Base-by-base conservation (phyloP, 2,329 filamentous ascomycete genomes). In the Drechslera avenae region DNA sequence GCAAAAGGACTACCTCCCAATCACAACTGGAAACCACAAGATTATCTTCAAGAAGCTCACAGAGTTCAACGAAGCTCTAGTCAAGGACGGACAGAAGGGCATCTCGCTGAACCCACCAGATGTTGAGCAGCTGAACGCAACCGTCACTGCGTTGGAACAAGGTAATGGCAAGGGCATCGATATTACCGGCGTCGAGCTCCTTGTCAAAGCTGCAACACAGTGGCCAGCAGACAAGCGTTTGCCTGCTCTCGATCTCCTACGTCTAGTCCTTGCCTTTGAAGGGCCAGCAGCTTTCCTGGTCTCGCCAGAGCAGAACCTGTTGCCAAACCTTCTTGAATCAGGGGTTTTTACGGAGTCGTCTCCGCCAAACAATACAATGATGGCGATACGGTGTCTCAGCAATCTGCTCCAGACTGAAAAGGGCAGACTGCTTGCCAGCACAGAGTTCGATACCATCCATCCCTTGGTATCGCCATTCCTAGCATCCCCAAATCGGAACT, bases 211-310 rank as follows among this genome's bases (percentile, higher is more conserved):
- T 45, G 83, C 86, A 14, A 90, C 89, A 0, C 73, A 80, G 26
- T 99, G 94, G 94, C 88, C 92, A 2, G 86, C 88, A 45, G 80
- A 86, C 10, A 89, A 90, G 60, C 87, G 91, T 37, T 81, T 99
- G 0, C 89, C 94, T 0, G 90, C 86, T 10, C 82, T 99, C 1
- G 94, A 97, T 71, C 79, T 97, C 1, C 81, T 97, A 4, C 89
- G 94, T n/a, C 86, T 95, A 40, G 79, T 94, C 21, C 87, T 89
- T 1, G 85, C 86, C 1, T 82, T 81, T 6, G 83, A 89, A 0
- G 75, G 82, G 1, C 83, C 86, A n/a, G 87, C 90, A 2, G 80
- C 82, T 6, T 83, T 83, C 41, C 76, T 76, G 0, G 80, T 84
- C 42, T 74, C 80, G 0, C 74, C 77, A 2, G 76, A 80, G 23